A percentile compares a stretch with the other conserved stretches of the same genome.
Evolutionary conservation across 768 basidiomycete genomes (phyloP).

Genomic region (Mycena vitilis): DNA sequence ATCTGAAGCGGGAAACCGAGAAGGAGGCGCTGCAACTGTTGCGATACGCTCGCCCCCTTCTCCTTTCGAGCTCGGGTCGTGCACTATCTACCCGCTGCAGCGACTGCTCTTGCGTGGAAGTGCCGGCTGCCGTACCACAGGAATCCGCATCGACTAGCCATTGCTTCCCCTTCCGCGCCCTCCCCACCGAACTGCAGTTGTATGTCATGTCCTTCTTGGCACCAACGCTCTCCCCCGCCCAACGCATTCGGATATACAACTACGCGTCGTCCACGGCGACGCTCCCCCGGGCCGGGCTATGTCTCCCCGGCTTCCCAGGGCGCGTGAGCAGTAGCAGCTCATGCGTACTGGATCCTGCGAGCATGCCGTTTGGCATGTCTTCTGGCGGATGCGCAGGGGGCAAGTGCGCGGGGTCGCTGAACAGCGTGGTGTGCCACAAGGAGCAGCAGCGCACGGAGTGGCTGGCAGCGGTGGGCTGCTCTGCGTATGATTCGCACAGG

Average conservation of each 20-base stretch:
- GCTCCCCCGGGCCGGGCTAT: conserved; percentile 51
- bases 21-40: conserved; percentile 63
- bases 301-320: conserved; percentile 29
- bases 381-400: conserved; percentile 48
- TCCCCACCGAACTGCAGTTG: conserved; percentile 70
- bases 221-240: conserved; percentile 65
- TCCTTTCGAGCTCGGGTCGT: conserved; percentile 47
- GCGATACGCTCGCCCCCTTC: conserved; percentile 59
- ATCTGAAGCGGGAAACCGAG: conserved; percentile 51
- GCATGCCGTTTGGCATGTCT: conserved; percentile 42
- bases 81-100: not conserved
- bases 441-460: conserved; percentile 59
- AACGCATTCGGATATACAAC: conserved; percentile 63
- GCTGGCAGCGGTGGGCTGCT: conserved; percentile 60
- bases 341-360: conserved; percentile 52
- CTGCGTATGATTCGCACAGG: conserved; percentile 51
- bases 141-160: conserved; percentile 16
- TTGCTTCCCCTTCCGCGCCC: conserved; percentile 49
- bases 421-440: conserved; percentile 52
- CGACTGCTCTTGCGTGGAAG: conserved; percentile 24
- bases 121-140: conserved; percentile 1
- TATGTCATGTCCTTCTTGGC: conserved; percentile 69
- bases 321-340: conserved; percentile 11
- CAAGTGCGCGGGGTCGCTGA: conserved; percentile 52
- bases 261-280: conserved; percentile 63